A percentile compares a stretch with the other conserved stretches of the same genome.
These are phyloP conservation scores for Penicillium nucicola DNA, from an alignment of 495 filamentous ascomycete genomes.

Conservation along the genomic window DNA sequence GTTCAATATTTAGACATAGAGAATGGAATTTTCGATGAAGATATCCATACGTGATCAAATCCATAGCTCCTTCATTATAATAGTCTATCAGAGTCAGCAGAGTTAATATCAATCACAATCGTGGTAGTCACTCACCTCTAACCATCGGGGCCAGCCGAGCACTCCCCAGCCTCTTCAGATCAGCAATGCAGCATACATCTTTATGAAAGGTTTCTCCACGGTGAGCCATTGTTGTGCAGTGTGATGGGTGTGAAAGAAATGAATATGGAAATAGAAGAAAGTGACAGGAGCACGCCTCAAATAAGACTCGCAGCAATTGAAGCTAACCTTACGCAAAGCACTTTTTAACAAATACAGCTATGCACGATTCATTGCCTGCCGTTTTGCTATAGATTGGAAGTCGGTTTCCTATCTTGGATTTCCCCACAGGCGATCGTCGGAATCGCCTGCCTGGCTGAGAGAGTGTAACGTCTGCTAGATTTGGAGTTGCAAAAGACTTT, in stretches of 20 bases:
- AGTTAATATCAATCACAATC: too few species aligned
- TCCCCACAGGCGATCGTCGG: slow-evolving; percentile 2
- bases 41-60: slow-evolving; percentile 30
- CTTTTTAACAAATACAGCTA: background rate
- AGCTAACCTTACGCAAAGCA: background rate
- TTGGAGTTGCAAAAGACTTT: background rate
- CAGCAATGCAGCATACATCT: slow-evolving; percentile 34
- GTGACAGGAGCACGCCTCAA: slow-evolving; percentile 5
- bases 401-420: slow-evolving; percentile 11
- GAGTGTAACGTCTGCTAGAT: background rate
- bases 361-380: background rate
- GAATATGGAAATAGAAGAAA: background rate
- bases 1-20: background rate
- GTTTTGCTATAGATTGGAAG: slow-evolving; percentile 3
- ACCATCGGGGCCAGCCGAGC: slow-evolving; percentile 24
- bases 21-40: background rate
- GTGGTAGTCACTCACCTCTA: slow-evolving; percentile 18
- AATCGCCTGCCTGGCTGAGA: slow-evolving; percentile 9
- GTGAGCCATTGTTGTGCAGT: slow-evolving; percentile 22
- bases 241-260: background rate
- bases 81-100: slow-evolving; percentile 34
- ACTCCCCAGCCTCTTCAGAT: slow-evolving; percentile 29
- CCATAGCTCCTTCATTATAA: slow-evolving; percentile 49
- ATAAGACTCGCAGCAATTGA: slow-evolving; percentile 1
- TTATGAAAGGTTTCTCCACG: slow-evolving; percentile 29